Conservation (phyloP, 2,329 filamentous ascomycete species). For the Pseudopyricularia cyperi region DNA sequence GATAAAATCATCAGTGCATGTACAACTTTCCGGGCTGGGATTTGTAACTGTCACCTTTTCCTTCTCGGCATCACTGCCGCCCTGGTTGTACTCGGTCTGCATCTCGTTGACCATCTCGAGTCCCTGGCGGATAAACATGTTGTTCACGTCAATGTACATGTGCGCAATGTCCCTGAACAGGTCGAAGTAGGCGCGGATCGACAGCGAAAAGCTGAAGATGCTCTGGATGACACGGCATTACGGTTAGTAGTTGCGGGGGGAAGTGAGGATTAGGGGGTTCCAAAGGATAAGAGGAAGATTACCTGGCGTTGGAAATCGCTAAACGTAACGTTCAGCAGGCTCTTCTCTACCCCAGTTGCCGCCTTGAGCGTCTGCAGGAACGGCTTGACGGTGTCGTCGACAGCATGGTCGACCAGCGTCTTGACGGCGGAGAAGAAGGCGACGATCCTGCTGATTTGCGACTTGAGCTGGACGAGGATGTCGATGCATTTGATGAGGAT, state of each 20-base stretch:
- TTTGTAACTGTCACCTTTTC: no score
- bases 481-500: not conserved
- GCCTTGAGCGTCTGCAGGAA: not conserved
- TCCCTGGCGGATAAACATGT: not conserved
- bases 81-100: not conserved
- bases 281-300: not conserved
- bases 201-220: not conserved
- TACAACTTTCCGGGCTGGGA: not conserved
- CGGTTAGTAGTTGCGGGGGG: no score
- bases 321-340: not conserved
- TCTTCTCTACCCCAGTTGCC: not conserved
- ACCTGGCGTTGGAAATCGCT: not conserved
- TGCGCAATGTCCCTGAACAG: not conserved
- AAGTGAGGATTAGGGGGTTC: no score
- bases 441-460: not conserved
- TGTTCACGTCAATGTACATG: not conserved
- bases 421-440: not conserved
- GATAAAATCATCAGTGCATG: no score
- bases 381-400: not conserved
- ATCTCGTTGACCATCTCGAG: not conserved
- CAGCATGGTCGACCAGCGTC: not conserved
- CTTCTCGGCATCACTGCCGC: no score
- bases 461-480: not conserved
- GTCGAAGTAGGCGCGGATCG: not conserved
- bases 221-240: not conserved